Conservation (phyloP, 2,329 filamentous ascomycete species). For the Diaporthe sp. region DNA sequence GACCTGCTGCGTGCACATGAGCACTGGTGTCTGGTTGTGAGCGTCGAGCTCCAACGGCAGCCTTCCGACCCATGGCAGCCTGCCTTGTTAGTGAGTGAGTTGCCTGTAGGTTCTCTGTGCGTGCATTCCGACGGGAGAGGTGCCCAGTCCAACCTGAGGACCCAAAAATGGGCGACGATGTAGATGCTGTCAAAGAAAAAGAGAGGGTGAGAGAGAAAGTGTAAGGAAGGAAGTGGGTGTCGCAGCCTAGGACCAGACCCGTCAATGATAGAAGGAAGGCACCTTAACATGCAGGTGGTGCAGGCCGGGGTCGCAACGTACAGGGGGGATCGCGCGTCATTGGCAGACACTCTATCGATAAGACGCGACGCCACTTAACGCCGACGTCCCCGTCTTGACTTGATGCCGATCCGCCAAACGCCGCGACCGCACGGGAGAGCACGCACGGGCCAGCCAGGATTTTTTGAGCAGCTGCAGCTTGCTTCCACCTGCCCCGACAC, state of each 20-base stretch:
- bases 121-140: neutral
- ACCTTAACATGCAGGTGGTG: neutral
- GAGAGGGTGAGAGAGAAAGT: neutral
- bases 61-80: constrained; percentile 26
- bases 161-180: neutral
- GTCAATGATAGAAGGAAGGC: constrained; percentile 10
- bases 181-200: neutral
- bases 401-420: neutral
- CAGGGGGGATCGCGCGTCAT: neutral
- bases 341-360: constrained; percentile 14
- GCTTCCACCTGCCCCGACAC: neutral
- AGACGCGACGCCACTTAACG: neutral
- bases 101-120: neutral
- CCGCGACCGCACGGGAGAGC: neutral
- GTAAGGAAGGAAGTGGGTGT: constrained; percentile 1
- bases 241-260: constrained; percentile 5
- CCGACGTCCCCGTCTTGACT: too few relatives aligned
- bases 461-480: constrained; percentile 20
- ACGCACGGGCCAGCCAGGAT: constrained; percentile 26
- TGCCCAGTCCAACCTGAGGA: constrained; percentile 1
- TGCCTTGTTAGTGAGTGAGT: neutral
- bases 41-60: constrained; percentile 6
- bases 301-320: neutral
- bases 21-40: neutral
- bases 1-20: constrained; percentile 19